Percentiles rank a stretch among this genome's conserved stretches.
Conservation (phyloP, 805 yeast genomes). For the Metschnikowia peoriensis region DNA sequence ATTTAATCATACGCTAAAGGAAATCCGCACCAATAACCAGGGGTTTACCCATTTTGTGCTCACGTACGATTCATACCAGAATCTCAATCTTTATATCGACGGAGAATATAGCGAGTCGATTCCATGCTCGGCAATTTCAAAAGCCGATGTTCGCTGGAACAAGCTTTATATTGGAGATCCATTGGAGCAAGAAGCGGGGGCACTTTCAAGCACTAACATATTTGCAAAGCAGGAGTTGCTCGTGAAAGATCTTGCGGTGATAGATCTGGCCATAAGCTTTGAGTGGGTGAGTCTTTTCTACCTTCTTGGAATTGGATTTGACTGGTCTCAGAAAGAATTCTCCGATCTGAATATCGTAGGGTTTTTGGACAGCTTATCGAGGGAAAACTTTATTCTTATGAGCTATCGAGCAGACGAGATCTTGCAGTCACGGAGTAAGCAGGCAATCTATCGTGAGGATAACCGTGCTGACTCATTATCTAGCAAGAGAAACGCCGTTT, state of each 20-base stretch:
- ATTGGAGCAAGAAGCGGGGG: conserved; percentile 6
- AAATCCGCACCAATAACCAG: conserved; percentile 14
- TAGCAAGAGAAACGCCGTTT: background rate
- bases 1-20: conserved; percentile 31
- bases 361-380: conserved; percentile 8
- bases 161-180: conserved; percentile 35
- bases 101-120: conserved; percentile 48
- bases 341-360: conserved; percentile 27
- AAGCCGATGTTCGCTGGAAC: conserved; percentile 31
- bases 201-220: conserved; percentile 5
- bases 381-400: conserved; percentile 3
- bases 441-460: background rate
- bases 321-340: conserved; percentile 45
- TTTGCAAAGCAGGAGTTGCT: conserved; percentile 26
- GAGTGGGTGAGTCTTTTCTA: conserved; percentile 55
- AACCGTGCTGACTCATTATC: background rate
- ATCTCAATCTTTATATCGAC: conserved; percentile 46
- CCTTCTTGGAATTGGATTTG: conserved; percentile 44
- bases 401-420: conserved; percentile 5
- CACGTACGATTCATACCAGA: conserved; percentile 36
- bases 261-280: conserved; percentile 34
- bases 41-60: conserved; percentile 33
- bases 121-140: conserved; percentile 35
- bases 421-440: background rate
- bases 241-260: conserved; percentile 37